Conservation (phyloP, 2,329 filamentous ascomycete species). For the Talaromyces marneffei region DNA sequence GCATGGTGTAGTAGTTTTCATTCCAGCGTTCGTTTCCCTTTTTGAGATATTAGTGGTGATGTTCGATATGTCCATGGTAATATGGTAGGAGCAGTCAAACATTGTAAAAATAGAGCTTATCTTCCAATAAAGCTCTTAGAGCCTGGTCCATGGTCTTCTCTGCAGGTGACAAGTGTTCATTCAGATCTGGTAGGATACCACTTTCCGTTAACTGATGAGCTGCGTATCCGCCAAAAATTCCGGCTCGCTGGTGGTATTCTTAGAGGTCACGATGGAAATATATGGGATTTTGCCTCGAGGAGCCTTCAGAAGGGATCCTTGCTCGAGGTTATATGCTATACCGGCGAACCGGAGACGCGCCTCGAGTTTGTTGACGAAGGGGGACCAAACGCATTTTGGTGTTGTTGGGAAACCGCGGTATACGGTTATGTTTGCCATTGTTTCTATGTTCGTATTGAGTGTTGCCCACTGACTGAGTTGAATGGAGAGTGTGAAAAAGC, state of each 20-base stretch:
- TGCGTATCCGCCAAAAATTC: slow-evolving; percentile 47
- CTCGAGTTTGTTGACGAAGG: slow-evolving; percentile 59
- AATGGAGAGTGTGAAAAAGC: neutral
- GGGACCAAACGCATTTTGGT: slow-evolving; percentile 51
- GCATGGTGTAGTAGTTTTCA: slow-evolving; percentile 56
- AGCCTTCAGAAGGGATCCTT: slow-evolving; percentile 42
- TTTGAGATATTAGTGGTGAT: neutral
- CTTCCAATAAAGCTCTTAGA: slow-evolving; percentile 52
- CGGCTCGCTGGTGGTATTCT: slow-evolving; percentile 13
- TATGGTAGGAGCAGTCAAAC: slow-evolving; percentile 25
- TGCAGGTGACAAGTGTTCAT: slow-evolving; percentile 35
- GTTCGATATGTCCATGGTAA: neutral
- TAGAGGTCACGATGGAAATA: neutral
- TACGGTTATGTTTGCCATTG: slow-evolving; percentile 31
- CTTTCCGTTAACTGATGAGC: slow-evolving; percentile 50
- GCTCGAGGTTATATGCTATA: slow-evolving; percentile 42
- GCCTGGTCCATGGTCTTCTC: slow-evolving; percentile 48
- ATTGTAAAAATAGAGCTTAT: slow-evolving; percentile 55
- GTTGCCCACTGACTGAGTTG: neutral
- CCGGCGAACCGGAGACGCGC: slow-evolving; percentile 52
- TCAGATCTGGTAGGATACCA: slow-evolving; percentile 46
- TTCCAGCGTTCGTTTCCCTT: slow-evolving; percentile 49
- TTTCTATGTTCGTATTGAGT: neutral
- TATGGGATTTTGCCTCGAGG: slow-evolving; percentile 60
- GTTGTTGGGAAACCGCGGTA: slow-evolving; percentile 46